A percentile compares a stretch with the other conserved stretches of the same genome.
Evolutionary conservation across 129 eudicot genomes (phyloP).

Genomic region (Helichrysum umbraculigerum): DNA sequence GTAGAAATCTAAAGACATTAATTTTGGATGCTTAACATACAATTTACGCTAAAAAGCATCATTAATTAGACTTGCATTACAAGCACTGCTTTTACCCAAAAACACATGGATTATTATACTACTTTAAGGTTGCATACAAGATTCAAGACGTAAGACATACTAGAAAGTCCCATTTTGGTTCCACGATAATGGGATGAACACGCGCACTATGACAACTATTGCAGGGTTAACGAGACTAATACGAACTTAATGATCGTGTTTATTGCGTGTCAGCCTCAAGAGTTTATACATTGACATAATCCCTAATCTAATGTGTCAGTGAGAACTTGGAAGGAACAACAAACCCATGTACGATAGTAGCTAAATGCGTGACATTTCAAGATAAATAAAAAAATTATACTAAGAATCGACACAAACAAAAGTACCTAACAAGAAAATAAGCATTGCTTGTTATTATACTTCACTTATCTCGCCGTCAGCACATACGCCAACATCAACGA

Average conservation of each 20-base stretch:
- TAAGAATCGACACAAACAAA: constrained; percentile 33
- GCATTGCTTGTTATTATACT: constrained; percentile 35
- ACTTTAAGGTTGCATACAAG: neutral
- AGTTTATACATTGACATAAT: constrained; percentile 41
- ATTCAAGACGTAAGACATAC: neutral
- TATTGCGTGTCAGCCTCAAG: constrained; percentile 31
- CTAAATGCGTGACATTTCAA: constrained; percentile 25
- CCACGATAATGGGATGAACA: neutral
- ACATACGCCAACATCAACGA: constrained; percentile 69
- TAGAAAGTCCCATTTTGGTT: neutral
- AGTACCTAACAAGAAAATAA: constrained; percentile 40
- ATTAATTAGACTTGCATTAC: constrained; percentile 6
- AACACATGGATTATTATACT: neutral
- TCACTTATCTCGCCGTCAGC: constrained; percentile 64
- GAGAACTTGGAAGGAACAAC: constrained; percentile 27
- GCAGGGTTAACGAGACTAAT: constrained; percentile 14
- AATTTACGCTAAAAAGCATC: constrained; percentile 10
- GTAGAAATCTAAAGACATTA: neutral
- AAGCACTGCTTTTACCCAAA: neutral
- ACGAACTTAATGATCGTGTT: constrained; percentile 22
- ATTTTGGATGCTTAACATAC: neutral
- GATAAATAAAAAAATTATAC: constrained; percentile 31
- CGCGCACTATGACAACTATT: too few species aligned
- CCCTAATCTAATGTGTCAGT: constrained; percentile 38
- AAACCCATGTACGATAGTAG: constrained; percentile 19